Base-by-base conservation (phyloP, 106 monocot species). In the Dendrobium catenatum region DNA sequence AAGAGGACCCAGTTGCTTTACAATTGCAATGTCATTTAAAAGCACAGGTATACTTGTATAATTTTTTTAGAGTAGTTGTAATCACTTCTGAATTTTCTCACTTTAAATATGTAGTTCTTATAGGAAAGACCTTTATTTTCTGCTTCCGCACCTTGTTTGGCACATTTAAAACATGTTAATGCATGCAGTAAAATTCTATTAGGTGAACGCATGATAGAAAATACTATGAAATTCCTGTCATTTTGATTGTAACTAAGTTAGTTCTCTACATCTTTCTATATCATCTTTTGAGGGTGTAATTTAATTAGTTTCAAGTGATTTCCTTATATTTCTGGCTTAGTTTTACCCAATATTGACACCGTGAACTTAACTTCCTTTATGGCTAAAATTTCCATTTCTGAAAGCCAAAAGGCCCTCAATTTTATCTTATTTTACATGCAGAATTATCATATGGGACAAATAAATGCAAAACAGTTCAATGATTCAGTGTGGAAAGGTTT, bases 401-500 rank as follows among this genome's bases (percentile, higher is more conserved):
- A 41, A 74, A 19, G 20, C 72, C 40, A 51, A 40, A 72, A 17
- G n/a, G 42, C 41, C 6, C 43, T 74, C 19, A 44, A 74, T 74
- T 29, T 74, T 44, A 43, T 74, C 19, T 74, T 44, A 79, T 20
- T 47, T 76, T 64, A 47, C 17, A 59, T 86, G 82, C 89, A 99
- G 98, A 93, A 84, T 78, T 86, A 95, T 54, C 88, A 85, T 85
- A 82, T 88, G 46, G 98, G 98, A 72, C 87, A 91, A 85, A 95
- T 95, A 70, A 86, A 88, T 76, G 86, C 83, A 76, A 93, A 72
- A 51, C 87, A 99, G 74, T 77, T 95, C 42, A 88, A 83, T 61
- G 91, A 99, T 86, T 84, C 86, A 48, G 78, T 95, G 16, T 93
- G 91, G 91, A 99, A 91, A 75, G 92, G 84, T 59, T 88, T 99